Evolutionary conservation across 2,329 filamentous ascomycete genomes (phyloP).

Genomic region (Alternaria sp.): DNA sequence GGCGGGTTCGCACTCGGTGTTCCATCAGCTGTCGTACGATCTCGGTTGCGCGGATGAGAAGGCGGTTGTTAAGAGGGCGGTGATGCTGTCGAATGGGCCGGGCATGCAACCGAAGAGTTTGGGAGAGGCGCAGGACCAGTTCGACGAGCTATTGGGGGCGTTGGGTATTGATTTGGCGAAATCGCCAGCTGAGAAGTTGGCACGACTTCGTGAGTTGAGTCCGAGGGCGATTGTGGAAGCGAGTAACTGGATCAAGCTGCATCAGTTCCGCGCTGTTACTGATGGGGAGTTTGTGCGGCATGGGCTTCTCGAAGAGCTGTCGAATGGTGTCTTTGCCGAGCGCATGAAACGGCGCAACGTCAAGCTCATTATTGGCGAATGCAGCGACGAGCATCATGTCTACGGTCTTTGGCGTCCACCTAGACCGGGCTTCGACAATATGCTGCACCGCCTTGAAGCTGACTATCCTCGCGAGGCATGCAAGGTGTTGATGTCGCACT

Average conservation of each 20-base stretch:
- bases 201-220: slow-evolving; percentile 51
- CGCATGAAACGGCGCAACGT: slow-evolving; percentile 55
- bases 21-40: slow-evolving; percentile 65
- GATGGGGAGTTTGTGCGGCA: slow-evolving; percentile 57
- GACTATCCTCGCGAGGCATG: slow-evolving; percentile 59
- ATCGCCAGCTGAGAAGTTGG: slow-evolving; percentile 53
- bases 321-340: slow-evolving; percentile 56
- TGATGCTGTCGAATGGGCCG: slow-evolving; percentile 63
- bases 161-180: slow-evolving; percentile 54
- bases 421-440: slow-evolving; percentile 46
- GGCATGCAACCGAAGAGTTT: slow-evolving; percentile 60
- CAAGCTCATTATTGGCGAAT: slow-evolving; percentile 62
- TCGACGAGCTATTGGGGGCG: slow-evolving; percentile 56
- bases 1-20: slow-evolving; percentile 63
- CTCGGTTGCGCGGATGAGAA: slow-evolving; percentile 56
- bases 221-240: slow-evolving; percentile 52
- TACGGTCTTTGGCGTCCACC: slow-evolving; percentile 61
- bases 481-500: slow-evolving; percentile 52
- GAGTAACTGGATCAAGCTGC: slow-evolving; percentile 52
- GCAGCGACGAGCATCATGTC: slow-evolving; percentile 59
- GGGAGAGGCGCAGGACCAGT: slow-evolving; percentile 58
- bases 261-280: slow-evolving; percentile 62
- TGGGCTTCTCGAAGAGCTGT: slow-evolving; percentile 55
- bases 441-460: slow-evolving; percentile 57
- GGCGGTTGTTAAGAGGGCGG: slow-evolving; percentile 57